Evolutionary conservation across 176 grass and related monocot genomes (phyloP), one percentile per base, ranked within the genome.

Genomic region (Zea luxurians): DNA sequence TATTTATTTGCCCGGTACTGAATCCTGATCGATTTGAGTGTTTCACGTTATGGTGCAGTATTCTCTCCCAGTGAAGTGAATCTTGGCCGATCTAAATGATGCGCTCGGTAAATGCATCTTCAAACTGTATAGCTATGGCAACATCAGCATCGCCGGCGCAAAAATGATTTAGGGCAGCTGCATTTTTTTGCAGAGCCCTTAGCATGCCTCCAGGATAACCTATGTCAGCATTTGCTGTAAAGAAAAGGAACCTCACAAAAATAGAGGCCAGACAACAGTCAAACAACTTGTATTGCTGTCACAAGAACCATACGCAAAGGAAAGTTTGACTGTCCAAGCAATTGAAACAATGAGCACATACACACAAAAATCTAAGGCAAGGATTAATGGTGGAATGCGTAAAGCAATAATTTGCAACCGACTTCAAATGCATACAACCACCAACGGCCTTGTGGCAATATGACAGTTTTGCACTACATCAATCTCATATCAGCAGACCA

Each of bases 51-150:
- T 71, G 73, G 43, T 79, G 81, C 81, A 88, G 86, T 41, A 46
- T 75, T 12, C 86, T 84, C 17, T 55, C 64, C 35, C 64, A 76
- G 35, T 88, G 71, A 84, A 57, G 35, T 88, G 71, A 84, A 48
- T 34, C 55, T 42, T 41, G 46, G 46, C 2, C 8, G 1, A 11
- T 40, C 12, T 2, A 4, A 64, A 63, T 6, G 10, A 69, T 70
- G 10, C 43, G 2, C n/a, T 17, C 20, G 13, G 48, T 8, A 59
- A 43, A 6, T 82, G 10, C 7, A 67, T 10, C 9, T 4, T 13
- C 16, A 10, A 74, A 40, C 38, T 40, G 38, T 40, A 40, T 4
- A 40, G 38, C 4, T 40, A 40, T 3, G 38, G 38, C 38, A 40
- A 40, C 38, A 40, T 40, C 38, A 40, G 4, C 38, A 1, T 40